A percentile compares a stretch with the other conserved stretches of the same genome.
These are phyloP conservation scores for Coleophoma cylindrospora DNA, from an alignment of 2,329 filamentous ascomycete species.

Conservation along the genomic window DNA sequence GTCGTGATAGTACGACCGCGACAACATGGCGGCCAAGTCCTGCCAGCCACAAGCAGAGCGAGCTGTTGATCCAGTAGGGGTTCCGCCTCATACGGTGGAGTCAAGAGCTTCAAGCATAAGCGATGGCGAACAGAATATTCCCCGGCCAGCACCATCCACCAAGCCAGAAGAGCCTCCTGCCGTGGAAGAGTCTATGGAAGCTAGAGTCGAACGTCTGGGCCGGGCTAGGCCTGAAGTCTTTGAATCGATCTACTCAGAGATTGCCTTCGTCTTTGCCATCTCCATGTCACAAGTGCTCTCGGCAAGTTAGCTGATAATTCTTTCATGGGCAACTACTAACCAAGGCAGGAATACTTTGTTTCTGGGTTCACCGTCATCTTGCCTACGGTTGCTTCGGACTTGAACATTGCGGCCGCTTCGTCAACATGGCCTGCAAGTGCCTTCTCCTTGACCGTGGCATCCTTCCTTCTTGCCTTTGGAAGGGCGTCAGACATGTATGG, in stretches of 20 bases:
- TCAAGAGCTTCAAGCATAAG: too few relatives aligned
- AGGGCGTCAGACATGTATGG: slow-evolving; percentile 59
- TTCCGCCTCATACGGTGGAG: background rate
- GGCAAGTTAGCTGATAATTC: slow-evolving; percentile 26
- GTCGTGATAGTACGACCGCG: too few relatives aligned
- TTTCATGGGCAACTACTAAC: slow-evolving; percentile 3
- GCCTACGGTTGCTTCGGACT: slow-evolving; percentile 54
- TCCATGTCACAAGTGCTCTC: slow-evolving; percentile 53
- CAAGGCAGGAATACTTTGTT: slow-evolving; percentile 54
- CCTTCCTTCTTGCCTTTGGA: slow-evolving; percentile 59
- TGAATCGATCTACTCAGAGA: slow-evolving; percentile 43
- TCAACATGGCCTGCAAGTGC: slow-evolving; percentile 61
- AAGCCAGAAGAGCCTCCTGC: slow-evolving; percentile 1
- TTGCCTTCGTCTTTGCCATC: slow-evolving; percentile 55
- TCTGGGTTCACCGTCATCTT: slow-evolving; percentile 73
- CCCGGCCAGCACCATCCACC: background rate
- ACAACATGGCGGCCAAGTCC: too few relatives aligned
- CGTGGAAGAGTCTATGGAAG: slow-evolving; percentile 23
- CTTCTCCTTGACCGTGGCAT: slow-evolving; percentile 49
- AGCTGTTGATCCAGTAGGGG: too few relatives aligned
- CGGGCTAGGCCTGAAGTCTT: slow-evolving; percentile 51
- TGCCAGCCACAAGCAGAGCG: too few relatives aligned
- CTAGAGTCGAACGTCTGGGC: slow-evolving; percentile 48
- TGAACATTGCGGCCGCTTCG: slow-evolving; percentile 57
- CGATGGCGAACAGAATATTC: too few relatives aligned